These are phyloP conservation scores for Erodium texanum DNA, from an alignment of 441 rosid species.

Conservation along the genomic window DNA sequence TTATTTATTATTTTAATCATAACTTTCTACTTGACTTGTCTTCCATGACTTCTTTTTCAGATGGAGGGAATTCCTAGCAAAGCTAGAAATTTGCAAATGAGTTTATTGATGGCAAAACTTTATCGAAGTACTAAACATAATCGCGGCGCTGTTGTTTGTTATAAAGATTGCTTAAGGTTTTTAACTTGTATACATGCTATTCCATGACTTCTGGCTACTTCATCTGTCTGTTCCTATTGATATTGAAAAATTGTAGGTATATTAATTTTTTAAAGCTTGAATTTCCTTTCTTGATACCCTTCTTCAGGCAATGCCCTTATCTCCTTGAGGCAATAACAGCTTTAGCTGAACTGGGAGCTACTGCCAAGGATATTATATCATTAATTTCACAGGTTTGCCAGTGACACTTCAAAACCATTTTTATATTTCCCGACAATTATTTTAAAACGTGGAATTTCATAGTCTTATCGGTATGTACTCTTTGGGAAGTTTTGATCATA, in stretches of 20 bases:
- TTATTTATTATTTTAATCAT: background rate
- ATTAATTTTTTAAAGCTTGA: background rate
- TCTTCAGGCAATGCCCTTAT: constrained; percentile 74
- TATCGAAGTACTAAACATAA: constrained; percentile 67
- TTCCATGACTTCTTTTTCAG: constrained; percentile 26
- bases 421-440: background rate
- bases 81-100: constrained; percentile 86
- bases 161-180: constrained; percentile 85
- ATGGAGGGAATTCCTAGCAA: constrained; percentile 88
- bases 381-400: constrained; percentile 62
- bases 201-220: background rate
- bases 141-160: constrained; percentile 80
- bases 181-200: constrained; percentile 3
- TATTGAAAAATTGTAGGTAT: background rate
- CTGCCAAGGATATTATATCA: constrained; percentile 77
- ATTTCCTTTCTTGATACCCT: background rate
- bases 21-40: background rate
- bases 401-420: constrained; percentile 10
- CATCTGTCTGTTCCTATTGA: background rate
- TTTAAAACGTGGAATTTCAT: background rate
- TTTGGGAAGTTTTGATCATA: background rate
- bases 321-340: constrained; percentile 79
- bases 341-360: constrained; percentile 84
- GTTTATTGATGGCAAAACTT: constrained; percentile 86
- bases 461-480: constrained; percentile 3